Conservation (phyloP, 78 protist species). For the Creolimax fragrantissima region DNA sequence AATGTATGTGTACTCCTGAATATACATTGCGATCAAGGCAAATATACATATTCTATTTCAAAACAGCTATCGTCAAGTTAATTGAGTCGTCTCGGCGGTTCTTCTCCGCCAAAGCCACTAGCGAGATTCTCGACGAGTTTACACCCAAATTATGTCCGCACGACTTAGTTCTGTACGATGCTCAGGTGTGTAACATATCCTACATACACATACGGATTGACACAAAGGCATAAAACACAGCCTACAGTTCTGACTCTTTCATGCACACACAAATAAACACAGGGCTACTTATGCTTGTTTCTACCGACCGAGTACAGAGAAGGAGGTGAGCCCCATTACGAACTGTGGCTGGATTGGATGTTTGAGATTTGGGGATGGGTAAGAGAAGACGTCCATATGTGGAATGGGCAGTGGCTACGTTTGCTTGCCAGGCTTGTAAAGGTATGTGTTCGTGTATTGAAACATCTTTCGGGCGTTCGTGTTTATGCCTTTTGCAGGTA, state of each 20-base stretch:
- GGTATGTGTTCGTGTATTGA: not conserved
- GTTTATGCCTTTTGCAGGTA: too few species aligned
- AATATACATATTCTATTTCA: too few species aligned
- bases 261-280: too few species aligned
- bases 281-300: not conserved
- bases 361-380: not conserved
- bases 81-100: not conserved
- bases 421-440: constrained; percentile 7
- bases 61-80: not conserved
- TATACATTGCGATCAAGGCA: too few species aligned
- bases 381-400: not conserved
- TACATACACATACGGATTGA: too few species aligned
- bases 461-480: not conserved
- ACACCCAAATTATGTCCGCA: constrained; percentile 19
- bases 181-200: too few species aligned
- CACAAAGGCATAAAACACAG: too few species aligned
- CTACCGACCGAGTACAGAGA: constrained; percentile 9
- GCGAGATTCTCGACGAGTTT: constrained; percentile 34
- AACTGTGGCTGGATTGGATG: constrained; percentile 1
- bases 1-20: too few species aligned
- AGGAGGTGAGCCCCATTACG: not conserved
- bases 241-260: too few species aligned
- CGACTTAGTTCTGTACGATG: constrained; percentile 12
- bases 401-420: constrained; percentile 15
- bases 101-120: constrained; percentile 17